These are phyloP conservation scores for Elaeis guineensis DNA, from an alignment of 176 grass and related monocot genomes.

Conservation along the genomic window DNA sequence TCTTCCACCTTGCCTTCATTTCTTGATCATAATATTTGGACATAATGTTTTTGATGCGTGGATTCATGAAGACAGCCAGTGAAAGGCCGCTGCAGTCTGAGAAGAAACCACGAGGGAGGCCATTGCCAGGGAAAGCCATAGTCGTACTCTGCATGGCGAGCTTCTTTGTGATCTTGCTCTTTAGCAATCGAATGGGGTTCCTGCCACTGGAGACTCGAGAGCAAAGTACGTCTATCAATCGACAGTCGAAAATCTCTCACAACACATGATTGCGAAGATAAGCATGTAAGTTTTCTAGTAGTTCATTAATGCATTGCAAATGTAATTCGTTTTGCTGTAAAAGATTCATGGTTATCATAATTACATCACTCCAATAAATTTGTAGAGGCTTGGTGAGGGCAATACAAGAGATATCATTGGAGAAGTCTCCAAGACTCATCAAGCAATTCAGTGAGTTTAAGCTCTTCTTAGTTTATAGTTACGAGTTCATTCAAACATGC, in stretches of 20 bases:
- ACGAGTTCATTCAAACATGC: too few species aligned
- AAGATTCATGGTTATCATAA: too few species aligned
- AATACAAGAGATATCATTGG: conserved; percentile 39
- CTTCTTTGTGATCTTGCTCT: conserved; percentile 49
- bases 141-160: conserved; percentile 35
- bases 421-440: conserved; percentile 68
- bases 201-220: conserved; percentile 9
- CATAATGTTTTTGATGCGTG: not conserved
- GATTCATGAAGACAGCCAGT: conserved; percentile 35
- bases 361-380: not conserved
- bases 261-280: conserved; percentile 30
- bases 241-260: conserved; percentile 14
- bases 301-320: too few species aligned
- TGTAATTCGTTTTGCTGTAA: too few species aligned
- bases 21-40: too few species aligned
- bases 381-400: conserved; percentile 41
- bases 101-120: conserved; percentile 22
- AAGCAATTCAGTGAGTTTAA: conserved; percentile 53
- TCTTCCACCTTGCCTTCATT: too few species aligned
- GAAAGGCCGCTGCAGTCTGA: conserved; percentile 28
- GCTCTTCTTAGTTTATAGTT: too few species aligned
- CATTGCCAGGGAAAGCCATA: conserved; percentile 41
- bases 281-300: conserved; percentile 29
- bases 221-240: conserved; percentile 2
- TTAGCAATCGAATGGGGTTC: conserved; percentile 33